A percentile compares a stretch with the other conserved stretches of the same genome.
Conservation (phyloP, 2,329 filamentous ascomycete species). For the Beauveria sp. region DNA sequence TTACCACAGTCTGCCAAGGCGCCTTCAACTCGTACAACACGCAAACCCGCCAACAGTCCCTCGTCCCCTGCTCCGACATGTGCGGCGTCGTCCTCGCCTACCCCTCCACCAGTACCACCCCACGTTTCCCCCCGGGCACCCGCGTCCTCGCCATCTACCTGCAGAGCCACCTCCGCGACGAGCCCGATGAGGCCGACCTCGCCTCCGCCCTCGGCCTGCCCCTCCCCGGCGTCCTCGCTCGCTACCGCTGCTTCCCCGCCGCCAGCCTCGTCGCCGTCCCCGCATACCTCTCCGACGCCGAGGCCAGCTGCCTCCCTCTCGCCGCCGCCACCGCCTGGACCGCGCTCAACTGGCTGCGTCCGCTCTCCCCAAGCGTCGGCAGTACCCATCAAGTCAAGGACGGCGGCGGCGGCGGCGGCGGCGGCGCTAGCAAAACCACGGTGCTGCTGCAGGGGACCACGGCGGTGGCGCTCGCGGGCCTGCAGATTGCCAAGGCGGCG, state of each 20-base stretch:
- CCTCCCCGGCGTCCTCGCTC: conserved; percentile 46
- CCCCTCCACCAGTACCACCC: conserved; percentile 20
- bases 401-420: conserved; percentile 25
- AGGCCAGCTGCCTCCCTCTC: conserved; percentile 54
- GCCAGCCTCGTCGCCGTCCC: conserved; percentile 49
- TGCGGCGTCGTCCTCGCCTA: conserved; percentile 50
- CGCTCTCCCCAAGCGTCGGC: conserved; percentile 35
- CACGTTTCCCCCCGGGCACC: conserved; percentile 46
- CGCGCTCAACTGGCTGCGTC: conserved; percentile 53
- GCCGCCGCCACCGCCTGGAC: conserved; percentile 59
- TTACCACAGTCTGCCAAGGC: conserved; percentile 49
- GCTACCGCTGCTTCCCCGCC: conserved; percentile 52
- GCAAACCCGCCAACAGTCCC: conserved; percentile 22
- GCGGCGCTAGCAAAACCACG: conserved; percentile 30
- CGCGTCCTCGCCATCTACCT: conserved; percentile 62
- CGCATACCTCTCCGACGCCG: conserved; percentile 48
- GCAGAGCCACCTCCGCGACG: conserved; percentile 49
- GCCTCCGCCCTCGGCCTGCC: conserved; percentile 53
- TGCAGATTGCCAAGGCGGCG: conserved; percentile 46
- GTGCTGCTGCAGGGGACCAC: conserved; percentile 49
- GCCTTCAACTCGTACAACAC: conserved; percentile 59
- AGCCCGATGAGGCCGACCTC: conserved; percentile 48
- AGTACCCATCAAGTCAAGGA: conserved; percentile 13
- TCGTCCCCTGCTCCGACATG: conserved; percentile 65
- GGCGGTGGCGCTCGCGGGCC: conserved; percentile 42